Percentiles rank a stretch among this genome's conserved stretches.
phyloP scores from a whole-genome alignment of 1,139 yeast genomes.

The Debaryomycetaceae sp. region DNA sequence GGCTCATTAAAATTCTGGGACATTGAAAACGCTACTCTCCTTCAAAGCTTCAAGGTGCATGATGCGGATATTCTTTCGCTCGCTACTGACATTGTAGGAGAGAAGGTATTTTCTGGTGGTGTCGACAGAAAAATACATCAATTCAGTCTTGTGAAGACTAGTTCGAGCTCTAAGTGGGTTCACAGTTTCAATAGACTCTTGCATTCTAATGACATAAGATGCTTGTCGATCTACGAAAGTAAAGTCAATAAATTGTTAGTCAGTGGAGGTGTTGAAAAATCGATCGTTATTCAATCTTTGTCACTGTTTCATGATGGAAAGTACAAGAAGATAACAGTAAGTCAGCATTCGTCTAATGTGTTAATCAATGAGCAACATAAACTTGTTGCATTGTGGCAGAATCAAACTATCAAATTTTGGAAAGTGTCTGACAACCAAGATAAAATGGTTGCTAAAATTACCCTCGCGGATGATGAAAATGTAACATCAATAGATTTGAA shows the following conservation, averaged over 20 bases:
- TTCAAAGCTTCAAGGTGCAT: slow-evolving; percentile 79
- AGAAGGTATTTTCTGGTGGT: slow-evolving; percentile 81
- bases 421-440: slow-evolving; percentile 34
- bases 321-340: slow-evolving; percentile 66
- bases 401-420: slow-evolving; percentile 83
- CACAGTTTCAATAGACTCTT: slow-evolving; percentile 71
- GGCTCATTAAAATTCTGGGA: slow-evolving; percentile 96
- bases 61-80: slow-evolving; percentile 89
- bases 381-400: slow-evolving; percentile 74
- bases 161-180: slow-evolving; percentile 65
- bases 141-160: slow-evolving; percentile 46
- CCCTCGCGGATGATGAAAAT: slow-evolving; percentile 75
- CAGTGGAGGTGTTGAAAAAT: slow-evolving; percentile 89
- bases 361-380: slow-evolving; percentile 46
- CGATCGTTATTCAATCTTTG: slow-evolving; percentile 69
- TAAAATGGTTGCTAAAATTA: slow-evolving; percentile 62
- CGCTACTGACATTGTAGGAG: slow-evolving; percentile 58
- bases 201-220: slow-evolving; percentile 87
- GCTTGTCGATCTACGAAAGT: slow-evolving; percentile 69
- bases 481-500: slow-evolving; percentile 70
- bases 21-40: slow-evolving; percentile 64
- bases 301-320: slow-evolving; percentile 70
- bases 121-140: slow-evolving; percentile 88
- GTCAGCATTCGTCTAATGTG: slow-evolving; percentile 61
- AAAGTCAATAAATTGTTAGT: slow-evolving; percentile 67